A percentile compares a stretch with the other conserved stretches of the same genome.
phyloP scores from a whole-genome alignment of 805 yeast genomes.

The Spathaspora girioi region DNA sequence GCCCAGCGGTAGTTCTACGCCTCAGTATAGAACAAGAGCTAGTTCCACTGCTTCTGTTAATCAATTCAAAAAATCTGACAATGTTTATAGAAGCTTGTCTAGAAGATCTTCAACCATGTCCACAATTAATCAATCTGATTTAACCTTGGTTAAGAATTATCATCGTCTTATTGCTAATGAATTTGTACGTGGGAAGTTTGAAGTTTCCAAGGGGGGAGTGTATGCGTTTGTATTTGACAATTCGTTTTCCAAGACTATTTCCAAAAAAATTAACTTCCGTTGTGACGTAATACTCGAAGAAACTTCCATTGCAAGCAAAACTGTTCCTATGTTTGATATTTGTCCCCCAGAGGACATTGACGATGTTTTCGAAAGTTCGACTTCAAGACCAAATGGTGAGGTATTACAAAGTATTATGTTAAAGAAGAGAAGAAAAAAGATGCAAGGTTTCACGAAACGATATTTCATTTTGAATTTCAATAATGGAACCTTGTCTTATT shows the following conservation, averaged over 20 bases:
- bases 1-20: conserved; percentile 1
- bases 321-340: not conserved
- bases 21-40: conserved; percentile 6
- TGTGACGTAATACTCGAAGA: conserved; percentile 9
- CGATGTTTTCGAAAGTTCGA: conserved; percentile 3
- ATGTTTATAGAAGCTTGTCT: conserved; percentile 25
- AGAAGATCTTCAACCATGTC: conserved; percentile 38
- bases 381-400: conserved; percentile 47
- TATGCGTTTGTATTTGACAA: conserved; percentile 91
- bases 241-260: conserved; percentile 79
- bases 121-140: conserved; percentile 36
- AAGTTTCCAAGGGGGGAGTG: conserved; percentile 61
- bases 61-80: conserved; percentile 6
- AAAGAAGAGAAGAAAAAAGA: conserved; percentile 75
- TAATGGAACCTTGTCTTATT: conserved; percentile 81
- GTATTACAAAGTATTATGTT: conserved; percentile 73
- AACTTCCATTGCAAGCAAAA: not conserved
- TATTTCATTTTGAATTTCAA: conserved; percentile 80
- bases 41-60: conserved; percentile 11
- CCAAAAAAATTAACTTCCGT: conserved; percentile 75
- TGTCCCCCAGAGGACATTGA: conserved; percentile 1
- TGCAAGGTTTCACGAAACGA: conserved; percentile 83
- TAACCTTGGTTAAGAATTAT: conserved; percentile 56
- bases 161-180: conserved; percentile 52
- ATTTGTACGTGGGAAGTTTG: conserved; percentile 56